Conservation (phyloP, 805 yeast species). For the Suhomyces sp. region DNA sequence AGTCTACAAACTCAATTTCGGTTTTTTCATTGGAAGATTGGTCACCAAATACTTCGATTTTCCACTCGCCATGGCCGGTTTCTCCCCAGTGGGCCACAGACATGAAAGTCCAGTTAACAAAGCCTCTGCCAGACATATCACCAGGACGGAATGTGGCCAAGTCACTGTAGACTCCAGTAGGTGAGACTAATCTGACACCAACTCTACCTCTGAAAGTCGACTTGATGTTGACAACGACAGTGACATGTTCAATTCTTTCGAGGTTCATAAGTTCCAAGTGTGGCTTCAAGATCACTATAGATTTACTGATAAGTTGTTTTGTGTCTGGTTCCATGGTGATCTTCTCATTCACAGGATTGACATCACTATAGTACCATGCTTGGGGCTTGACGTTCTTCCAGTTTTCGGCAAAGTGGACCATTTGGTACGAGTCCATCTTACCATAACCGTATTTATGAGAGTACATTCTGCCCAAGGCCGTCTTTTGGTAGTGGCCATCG, state of each 20-base stretch:
- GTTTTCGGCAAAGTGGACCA: slow-evolving; percentile 68
- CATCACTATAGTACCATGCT: slow-evolving; percentile 65
- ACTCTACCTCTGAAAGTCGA: slow-evolving; percentile 68
- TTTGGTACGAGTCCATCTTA: slow-evolving; percentile 73
- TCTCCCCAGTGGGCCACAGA: slow-evolving; percentile 99
- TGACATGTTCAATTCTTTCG: slow-evolving; percentile 79
- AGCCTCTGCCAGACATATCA: slow-evolving; percentile 60
- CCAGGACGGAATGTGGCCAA: slow-evolving; percentile 64
- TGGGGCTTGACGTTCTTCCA: slow-evolving; percentile 92
- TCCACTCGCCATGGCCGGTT: slow-evolving; percentile 79
- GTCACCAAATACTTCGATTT: slow-evolving; percentile 49
- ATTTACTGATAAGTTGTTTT: slow-evolving; percentile 7
- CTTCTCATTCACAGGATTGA: slow-evolving; percentile 27
- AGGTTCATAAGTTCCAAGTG: slow-evolving; percentile 57
- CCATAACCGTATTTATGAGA: slow-evolving; percentile 93
- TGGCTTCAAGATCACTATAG: slow-evolving; percentile 43
- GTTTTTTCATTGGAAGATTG: slow-evolving; percentile 19
- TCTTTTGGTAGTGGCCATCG: slow-evolving; percentile 72
- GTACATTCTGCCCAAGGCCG: slow-evolving; percentile 65
- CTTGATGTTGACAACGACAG: slow-evolving; percentile 70
- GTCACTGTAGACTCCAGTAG: slow-evolving; percentile 68
- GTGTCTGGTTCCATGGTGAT: slow-evolving; percentile 7
- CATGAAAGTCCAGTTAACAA: slow-evolving; percentile 86
- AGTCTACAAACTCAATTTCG: slow-evolving; percentile 47
- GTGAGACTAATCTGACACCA: slow-evolving; percentile 64